A percentile compares a stretch with the other conserved stretches of the same genome.
phyloP scores from a whole-genome alignment of 352 stramenopile genomes.

The Blastocystis sp. region DNA sequence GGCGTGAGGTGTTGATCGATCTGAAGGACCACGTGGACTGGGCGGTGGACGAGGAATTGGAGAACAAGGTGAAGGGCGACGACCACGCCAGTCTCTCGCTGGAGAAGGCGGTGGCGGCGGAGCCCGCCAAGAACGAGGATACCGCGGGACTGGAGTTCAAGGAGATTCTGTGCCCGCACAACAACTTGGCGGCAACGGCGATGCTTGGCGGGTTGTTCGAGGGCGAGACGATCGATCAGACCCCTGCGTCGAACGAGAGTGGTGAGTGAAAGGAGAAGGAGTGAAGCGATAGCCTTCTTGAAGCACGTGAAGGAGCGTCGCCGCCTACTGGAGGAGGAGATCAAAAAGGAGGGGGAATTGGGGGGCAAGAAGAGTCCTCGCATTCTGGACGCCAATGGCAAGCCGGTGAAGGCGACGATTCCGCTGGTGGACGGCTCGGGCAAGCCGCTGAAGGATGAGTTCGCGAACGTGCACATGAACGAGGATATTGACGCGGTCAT shows the following conservation, averaged over 20 bases:
- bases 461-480: not conserved
- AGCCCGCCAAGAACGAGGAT: not conserved
- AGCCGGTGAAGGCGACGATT: not conserved
- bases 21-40: constrained; percentile 65
- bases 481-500: constrained; percentile 54
- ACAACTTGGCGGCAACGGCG: constrained; percentile 56
- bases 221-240: constrained; percentile 40
- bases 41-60: not conserved
- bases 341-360: not conserved
- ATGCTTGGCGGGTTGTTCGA: constrained; percentile 58
- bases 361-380: not conserved
- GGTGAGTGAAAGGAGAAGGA: not conserved
- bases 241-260: not conserved
- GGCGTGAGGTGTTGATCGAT: constrained; percentile 56
- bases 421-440: not conserved
- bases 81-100: not conserved
- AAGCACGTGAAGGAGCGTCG: constrained; percentile 36
- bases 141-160: constrained; percentile 3
- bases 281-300: constrained; percentile 14
- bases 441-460: not conserved
- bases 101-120: not conserved
- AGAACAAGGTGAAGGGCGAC: not conserved
- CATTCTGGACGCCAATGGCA: not conserved
- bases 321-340: constrained; percentile 32
- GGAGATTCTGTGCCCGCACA: constrained; percentile 63